Base-by-base conservation (phyloP, 192 early-diverging fungal genomes). In the Helicostylum pulchrum region DNA sequence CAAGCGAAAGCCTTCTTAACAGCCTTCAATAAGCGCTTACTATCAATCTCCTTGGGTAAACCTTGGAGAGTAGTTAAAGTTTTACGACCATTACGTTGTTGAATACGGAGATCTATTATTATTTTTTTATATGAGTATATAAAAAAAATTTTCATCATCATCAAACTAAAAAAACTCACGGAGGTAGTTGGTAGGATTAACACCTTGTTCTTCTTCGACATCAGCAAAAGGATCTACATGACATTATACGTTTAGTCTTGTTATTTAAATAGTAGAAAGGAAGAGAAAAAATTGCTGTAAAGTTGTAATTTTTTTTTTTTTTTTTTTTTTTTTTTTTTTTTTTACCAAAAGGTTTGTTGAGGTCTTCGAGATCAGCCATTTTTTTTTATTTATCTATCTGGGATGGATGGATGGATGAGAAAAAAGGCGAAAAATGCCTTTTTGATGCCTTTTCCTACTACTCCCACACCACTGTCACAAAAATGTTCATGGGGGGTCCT, bases 1-100 rank as follows among this genome's bases (percentile, higher is more conserved):
- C 96, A 99, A 39, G 92, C 95, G 75, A 95, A 96, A 34, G 90
- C 88, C 81, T 95, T 95, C 82, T 96, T 99, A 73, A 99, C 94
- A 55, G 87, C 90, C 83, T 99, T 99, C 70, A 97, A 81, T 70
- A 99, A 79, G 59, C 85, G 85, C 83, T 96, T 96, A 66, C 87
- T 82, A 77, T 97, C 95, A 62, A 93, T 83, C 63, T 92, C 87
- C 19, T 77, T 77, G 53, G 92, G 87, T 31, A 99, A 84, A 36
- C 96, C 96, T 75, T 94, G 92, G 48, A 99, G 85, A 30, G 96
- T 97, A 14, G 96, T 97, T 67, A 95, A 77, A 62, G 94, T 95
- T 83, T 99, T 99, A 73, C 93, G 89, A 65, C 95, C 94, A 77
- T 94, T 95, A 67, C 95, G 89, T 76, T 94, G 94, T 80, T 95